Percentiles rank a stretch among this genome's conserved stretches.
Evolutionary conservation across 1,139 yeast species (phyloP).

Genomic region (Magnusiomyces starmeri): DNA sequence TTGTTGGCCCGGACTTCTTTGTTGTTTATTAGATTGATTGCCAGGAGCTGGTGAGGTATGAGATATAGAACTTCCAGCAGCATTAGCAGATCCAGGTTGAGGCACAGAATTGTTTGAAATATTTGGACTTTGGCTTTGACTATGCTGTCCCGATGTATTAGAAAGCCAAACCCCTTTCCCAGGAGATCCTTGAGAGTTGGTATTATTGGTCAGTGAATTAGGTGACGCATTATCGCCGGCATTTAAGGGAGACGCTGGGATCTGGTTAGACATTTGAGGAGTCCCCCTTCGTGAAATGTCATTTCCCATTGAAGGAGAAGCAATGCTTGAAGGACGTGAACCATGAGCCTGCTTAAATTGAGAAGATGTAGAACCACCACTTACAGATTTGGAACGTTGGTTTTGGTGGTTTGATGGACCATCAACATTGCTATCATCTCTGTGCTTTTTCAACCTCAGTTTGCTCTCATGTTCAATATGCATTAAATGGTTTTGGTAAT

Average conservation of each 20-base stretch:
- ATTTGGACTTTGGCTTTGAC: conserved; percentile 19
- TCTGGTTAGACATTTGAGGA: conserved; percentile 28
- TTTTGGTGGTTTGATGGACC: conserved; percentile 12
- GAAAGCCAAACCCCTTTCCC: conserved; percentile 13
- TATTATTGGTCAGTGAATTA: conserved; percentile 9
- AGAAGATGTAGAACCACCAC: conserved; percentile 10
- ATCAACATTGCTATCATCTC: conserved; percentile 24
- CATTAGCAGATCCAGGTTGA: conserved; percentile 1
- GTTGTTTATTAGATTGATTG: conserved; percentile 1
- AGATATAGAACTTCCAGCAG: conserved; percentile 10
- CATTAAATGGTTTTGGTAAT: conserved; percentile 71
- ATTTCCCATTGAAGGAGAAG: conserved; percentile 21
- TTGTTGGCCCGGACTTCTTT: conserved; percentile 13
- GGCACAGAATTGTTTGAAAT: conserved; percentile 20
- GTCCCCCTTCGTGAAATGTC: conserved; percentile 23
- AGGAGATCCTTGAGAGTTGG: conserved; percentile 1
- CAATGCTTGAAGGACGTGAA: conserved; percentile 15
- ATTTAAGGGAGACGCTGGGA: conserved; percentile 28
- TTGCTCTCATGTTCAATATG: conserved; percentile 65
- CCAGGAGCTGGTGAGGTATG: conserved; percentile 22
- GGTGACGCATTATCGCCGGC: conserved; percentile 8
- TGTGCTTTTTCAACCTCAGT: conserved; percentile 35
- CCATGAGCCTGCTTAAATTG: conserved; percentile 15
- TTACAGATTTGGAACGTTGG: conserved; percentile 14
- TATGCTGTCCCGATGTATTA: conserved; percentile 16